Conservation (phyloP, 176 grass and related monocot species). For the Cenchrus americanus region DNA sequence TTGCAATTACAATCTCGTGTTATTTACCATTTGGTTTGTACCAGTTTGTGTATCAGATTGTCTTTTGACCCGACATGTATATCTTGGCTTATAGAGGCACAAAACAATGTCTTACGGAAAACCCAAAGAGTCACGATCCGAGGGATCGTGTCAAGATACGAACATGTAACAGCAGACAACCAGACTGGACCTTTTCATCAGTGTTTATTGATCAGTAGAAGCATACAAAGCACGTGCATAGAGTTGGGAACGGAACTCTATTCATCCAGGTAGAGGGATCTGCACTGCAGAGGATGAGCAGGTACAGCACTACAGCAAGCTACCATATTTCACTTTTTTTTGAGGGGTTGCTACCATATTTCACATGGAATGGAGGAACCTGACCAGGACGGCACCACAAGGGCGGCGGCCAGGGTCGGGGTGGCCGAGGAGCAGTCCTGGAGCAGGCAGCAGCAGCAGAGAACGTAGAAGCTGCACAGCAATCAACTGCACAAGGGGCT, state of each 20-base stretch:
- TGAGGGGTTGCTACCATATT: background rate
- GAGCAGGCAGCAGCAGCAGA: constrained; percentile 61
- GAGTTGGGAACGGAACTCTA: background rate
- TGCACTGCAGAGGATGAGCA: background rate
- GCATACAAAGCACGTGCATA: background rate
- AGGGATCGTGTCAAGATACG: background rate
- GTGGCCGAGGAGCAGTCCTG: constrained; percentile 52
- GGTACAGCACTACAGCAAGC: background rate
- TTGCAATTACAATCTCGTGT: background rate
- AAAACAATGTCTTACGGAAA: background rate
- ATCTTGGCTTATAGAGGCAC: background rate
- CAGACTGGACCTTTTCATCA: background rate
- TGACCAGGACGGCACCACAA: constrained; percentile 16
- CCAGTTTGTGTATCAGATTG: background rate
- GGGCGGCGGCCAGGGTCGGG: constrained; percentile 41
- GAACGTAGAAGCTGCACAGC: constrained; percentile 24
- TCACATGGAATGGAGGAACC: background rate
- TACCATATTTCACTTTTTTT: constrained; percentile 11
- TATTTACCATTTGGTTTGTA: background rate
- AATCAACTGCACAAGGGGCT: background rate
- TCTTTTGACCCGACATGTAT: background rate
- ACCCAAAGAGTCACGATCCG: background rate
- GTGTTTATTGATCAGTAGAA: background rate
- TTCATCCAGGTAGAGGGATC: background rate
- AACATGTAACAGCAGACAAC: background rate